phyloP scores from a whole-genome alignment of 176 grass and related monocot species.

The Saccharum officinarum region DNA sequence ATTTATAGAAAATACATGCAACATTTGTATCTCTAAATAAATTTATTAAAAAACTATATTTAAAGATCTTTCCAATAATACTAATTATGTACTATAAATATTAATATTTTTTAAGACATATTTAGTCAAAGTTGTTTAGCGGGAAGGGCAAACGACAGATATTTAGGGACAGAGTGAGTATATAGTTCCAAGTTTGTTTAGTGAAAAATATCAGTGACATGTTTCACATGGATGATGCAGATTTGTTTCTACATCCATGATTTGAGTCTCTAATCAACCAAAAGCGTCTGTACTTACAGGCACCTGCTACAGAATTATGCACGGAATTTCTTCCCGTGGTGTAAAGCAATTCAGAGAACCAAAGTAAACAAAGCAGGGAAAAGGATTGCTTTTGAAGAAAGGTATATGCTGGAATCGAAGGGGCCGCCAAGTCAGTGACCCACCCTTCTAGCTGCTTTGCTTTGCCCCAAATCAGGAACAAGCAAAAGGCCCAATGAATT shows the following conservation, averaged over 20 bases:
- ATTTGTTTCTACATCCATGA: neutral
- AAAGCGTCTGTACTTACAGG: slow-evolving; percentile 8
- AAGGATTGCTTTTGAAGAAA: slow-evolving; percentile 50
- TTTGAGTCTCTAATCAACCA: slow-evolving; percentile 6
- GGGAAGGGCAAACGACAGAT: no score
- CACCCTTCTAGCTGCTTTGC: slow-evolving; percentile 34
- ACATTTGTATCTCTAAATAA: no score
- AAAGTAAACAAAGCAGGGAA: slow-evolving; percentile 11
- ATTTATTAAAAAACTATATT: no score
- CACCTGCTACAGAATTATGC: neutral
- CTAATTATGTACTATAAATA: no score
- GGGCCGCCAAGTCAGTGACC: slow-evolving; percentile 15
- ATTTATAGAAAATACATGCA: no score
- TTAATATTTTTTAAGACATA: no score
- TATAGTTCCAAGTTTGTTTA: slow-evolving; percentile 4
- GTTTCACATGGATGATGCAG: neutral
- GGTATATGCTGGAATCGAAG: slow-evolving; percentile 40
- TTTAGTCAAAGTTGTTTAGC: no score
- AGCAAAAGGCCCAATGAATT: slow-evolving; percentile 41
- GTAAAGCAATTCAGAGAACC: slow-evolving; percentile 36
- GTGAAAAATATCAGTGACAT: neutral
- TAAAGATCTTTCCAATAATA: no score
- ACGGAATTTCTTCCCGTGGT: neutral
- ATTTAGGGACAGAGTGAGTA: no score
- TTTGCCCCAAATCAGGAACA: slow-evolving; percentile 47